Percentiles rank a stretch among this genome's conserved stretches.
Evolutionary conservation across 345 rosid species (phyloP).

Genomic region (Orychophragmus violaceus): DNA sequence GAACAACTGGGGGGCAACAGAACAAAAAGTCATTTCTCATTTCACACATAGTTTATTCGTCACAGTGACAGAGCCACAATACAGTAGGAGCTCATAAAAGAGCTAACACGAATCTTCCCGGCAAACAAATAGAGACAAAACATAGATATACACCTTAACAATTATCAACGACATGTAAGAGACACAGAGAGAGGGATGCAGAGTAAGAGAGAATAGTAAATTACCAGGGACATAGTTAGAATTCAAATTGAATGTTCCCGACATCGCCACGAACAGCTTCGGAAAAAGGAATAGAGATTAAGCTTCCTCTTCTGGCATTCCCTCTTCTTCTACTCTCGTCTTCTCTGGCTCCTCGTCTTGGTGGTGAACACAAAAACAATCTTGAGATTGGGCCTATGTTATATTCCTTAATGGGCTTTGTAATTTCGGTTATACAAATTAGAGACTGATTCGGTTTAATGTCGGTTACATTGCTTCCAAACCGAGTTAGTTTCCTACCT

Average conservation of each 20-base stretch:
- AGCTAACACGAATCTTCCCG: background rate
- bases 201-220: background rate
- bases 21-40: background rate
- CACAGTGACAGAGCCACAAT: background rate
- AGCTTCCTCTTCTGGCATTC: constrained; percentile 2
- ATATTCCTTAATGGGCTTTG: constrained; percentile 12
- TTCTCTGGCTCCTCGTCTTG: background rate
- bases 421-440: background rate
- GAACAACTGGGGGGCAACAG: constrained; percentile 23
- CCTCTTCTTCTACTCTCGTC: background rate
- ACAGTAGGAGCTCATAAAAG: background rate
- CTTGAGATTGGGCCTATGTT: background rate
- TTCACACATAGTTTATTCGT: background rate
- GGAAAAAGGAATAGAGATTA: background rate
- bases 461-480: background rate
- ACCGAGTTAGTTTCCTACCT: background rate
- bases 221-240: constrained; percentile 18
- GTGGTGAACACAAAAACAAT: background rate
- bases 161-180: background rate
- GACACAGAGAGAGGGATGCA: background rate
- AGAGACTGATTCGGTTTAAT: background rate
- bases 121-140: background rate
- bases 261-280: constrained; percentile 24
- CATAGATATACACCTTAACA: background rate
- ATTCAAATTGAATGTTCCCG: constrained; percentile 8